phyloP scores from a whole-genome alignment of 2,329 filamentous ascomycete genomes.

The Penicillium sp. region DNA sequence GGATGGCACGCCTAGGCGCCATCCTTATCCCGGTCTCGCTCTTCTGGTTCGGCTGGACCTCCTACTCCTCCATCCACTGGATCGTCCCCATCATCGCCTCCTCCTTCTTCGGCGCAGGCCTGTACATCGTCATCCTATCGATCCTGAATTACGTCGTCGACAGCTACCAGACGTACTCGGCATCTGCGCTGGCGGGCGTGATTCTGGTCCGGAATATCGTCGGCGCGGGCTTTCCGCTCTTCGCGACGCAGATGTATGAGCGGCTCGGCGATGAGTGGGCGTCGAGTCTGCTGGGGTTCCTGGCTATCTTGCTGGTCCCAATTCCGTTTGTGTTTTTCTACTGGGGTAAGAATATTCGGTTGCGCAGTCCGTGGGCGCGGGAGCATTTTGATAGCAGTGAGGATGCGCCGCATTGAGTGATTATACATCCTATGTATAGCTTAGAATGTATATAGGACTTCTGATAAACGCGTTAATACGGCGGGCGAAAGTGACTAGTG shows the following conservation, averaged over 20 bases:
- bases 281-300: constrained; percentile 43
- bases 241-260: constrained; percentile 44
- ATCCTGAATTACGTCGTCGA: constrained; percentile 77
- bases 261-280: constrained; percentile 44
- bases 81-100: constrained; percentile 67
- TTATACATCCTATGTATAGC: too few relatives aligned
- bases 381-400: constrained; percentile 36
- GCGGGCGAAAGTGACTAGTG: too few relatives aligned
- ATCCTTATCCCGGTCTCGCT: constrained; percentile 68
- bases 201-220: constrained; percentile 72
- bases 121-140: constrained; percentile 65
- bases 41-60: constrained; percentile 70
- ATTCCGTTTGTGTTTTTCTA: constrained; percentile 46
- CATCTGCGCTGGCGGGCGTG: constrained; percentile 70
- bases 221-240: constrained; percentile 39
- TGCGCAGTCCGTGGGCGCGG: constrained; percentile 35
- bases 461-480: too few relatives aligned
- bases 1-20: constrained; percentile 63
- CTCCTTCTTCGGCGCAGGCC: constrained; percentile 2
- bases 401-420: constrained; percentile 30
- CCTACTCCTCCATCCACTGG: constrained; percentile 65
- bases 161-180: constrained; percentile 40
- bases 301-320: constrained; percentile 42
- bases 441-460: too few relatives aligned
- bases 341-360: constrained; percentile 25